Evolutionary conservation across 768 basidiomycete genomes (phyloP), one percentile per base, ranked within the genome.

Genomic region (Dictyophora rubrovolvata): DNA sequence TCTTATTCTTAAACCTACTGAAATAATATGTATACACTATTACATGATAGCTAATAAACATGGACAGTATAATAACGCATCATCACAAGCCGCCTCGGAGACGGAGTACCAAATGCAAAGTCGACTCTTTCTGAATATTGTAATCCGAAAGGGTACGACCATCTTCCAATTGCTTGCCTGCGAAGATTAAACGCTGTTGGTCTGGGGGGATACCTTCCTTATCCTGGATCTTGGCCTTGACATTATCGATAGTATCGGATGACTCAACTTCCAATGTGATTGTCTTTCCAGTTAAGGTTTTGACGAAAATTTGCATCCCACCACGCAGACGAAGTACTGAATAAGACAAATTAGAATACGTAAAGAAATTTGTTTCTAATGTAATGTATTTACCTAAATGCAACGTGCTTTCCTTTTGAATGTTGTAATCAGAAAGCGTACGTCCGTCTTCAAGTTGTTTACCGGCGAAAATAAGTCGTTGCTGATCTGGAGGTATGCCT

Each of bases 161-260:
- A 63, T 78, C 77, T 64, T 79, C 77, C 53, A 77, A 68, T 67
- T 78, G 77, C 70, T 78, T 78, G 36, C 76, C 77, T 61, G 76
- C 77, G 63, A 77, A 77, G 63, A 78, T 78, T 22, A 89, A 72
- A 53, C 86, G 81, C 68, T 87, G 87, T 69, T 87, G 85, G 69
- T 87, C 87, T 55, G 86, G 86, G 51, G 85, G 86, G 64, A 88
- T 88, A 50, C 81, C 91, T 67, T 93, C 91, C 76, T 93, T 94
- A 70, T 93, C 91, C 70, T 93, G 91, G 52, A 95, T 93, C 81
- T 93, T 93, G 47, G 86, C 80, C 73, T 90, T 91, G 46, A 91
- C 88, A 62, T 89, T 90, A 69, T 90, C 88, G 65, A 90, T 90
- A 48, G 87, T 89, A 20, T 51, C 50, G 2, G 50, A 51, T 12